Evolutionary conservation across 192 early-diverging fungal genomes (phyloP), one percentile per base, ranked within the genome.

Genomic region (Kappamyces sp.): DNA sequence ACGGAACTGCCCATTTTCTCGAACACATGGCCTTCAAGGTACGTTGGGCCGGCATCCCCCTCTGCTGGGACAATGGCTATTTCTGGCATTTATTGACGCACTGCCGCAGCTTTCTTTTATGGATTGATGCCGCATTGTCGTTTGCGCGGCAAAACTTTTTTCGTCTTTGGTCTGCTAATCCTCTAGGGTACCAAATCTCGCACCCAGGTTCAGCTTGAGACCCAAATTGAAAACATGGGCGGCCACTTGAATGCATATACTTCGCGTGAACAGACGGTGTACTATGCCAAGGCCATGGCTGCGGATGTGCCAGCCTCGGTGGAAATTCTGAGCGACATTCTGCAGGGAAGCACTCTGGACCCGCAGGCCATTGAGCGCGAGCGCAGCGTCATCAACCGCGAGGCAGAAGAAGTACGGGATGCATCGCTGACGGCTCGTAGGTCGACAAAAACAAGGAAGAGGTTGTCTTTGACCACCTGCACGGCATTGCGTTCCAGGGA

Each of bases 21-120:
- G 95, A 98, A 72, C 95, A 98, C 74, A 97, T 98, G 94, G 89
- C 94, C 9, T 98, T 96, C 84, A 98, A 98, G 82, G 89, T 89
- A 72, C 47, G 60, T 35, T 12, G 33, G n/a, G 3, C 23, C 10
- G 37, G 34, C 38, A 36, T 2, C 13, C 23, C 7, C 15, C 60
- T 15, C 38, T 6, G 8, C 35, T 1, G 32, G 9, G 13, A 55
- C 23, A 23, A 23, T 23, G 23, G 23, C 23, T 23, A 23, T 23
- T 23, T 23, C 23, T 23, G 23, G 23, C 23, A 23, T 23, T 23
- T 23, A 10, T 10, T 13, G 13, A 12, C 13, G 10, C 44, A 46
- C 10, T 23, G 23, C 23, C 23, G 13, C 5, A 15, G 8, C 49
- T 5, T 9, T 51, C 5, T 8, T 5, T 6, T 13, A 32, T 51